A percentile compares a stretch with the other conserved stretches of the same genome.
These are phyloP conservation scores for Pseudogymnoascus sp. DNA, from an alignment of 2,329 filamentous ascomycete genomes.

Conservation along the genomic window DNA sequence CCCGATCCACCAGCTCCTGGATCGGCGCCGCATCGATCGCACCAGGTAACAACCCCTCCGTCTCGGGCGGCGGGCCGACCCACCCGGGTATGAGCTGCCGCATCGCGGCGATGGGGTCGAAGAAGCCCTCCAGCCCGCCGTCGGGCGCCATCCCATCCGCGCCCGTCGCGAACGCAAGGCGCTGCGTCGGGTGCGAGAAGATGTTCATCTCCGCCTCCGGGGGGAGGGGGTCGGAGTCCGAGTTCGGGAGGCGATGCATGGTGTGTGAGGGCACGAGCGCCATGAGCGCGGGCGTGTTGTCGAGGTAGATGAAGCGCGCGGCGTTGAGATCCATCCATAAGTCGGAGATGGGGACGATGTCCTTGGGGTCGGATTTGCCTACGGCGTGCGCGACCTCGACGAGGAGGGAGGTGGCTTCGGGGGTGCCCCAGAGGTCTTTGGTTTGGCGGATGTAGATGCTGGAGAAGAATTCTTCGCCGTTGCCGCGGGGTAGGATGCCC, in stretches of 20 bases:
- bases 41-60: not conserved
- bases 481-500: constrained; percentile 58
- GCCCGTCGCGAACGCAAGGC: constrained; percentile 10
- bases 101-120: constrained; percentile 22
- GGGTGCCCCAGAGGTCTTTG: constrained; percentile 66
- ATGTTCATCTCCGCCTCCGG: constrained; percentile 22
- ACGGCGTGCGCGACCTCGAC: constrained; percentile 49
- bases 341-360: not conserved
- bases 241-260: constrained; percentile 26
- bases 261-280: constrained; percentile 21
- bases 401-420: constrained; percentile 53
- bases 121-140: constrained; percentile 9
- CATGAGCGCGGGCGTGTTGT: constrained; percentile 27
- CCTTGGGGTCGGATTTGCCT: constrained; percentile 13
- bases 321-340: constrained; percentile 23
- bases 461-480: constrained; percentile 45
- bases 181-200: constrained; percentile 23
- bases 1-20: not conserved
- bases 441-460: constrained; percentile 58
- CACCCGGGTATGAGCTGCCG: constrained; percentile 18
- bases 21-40: not conserved
- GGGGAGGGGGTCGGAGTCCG: constrained; percentile 28
- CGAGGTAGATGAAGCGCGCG: constrained; percentile 27
- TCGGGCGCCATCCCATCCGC: constrained; percentile 6
- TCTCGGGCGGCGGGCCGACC: not conserved